A percentile compares a stretch with the other conserved stretches of the same genome.
phyloP scores from a whole-genome alignment of 2,329 filamentous ascomycete genomes.

The Cladosporium oxysporum region DNA sequence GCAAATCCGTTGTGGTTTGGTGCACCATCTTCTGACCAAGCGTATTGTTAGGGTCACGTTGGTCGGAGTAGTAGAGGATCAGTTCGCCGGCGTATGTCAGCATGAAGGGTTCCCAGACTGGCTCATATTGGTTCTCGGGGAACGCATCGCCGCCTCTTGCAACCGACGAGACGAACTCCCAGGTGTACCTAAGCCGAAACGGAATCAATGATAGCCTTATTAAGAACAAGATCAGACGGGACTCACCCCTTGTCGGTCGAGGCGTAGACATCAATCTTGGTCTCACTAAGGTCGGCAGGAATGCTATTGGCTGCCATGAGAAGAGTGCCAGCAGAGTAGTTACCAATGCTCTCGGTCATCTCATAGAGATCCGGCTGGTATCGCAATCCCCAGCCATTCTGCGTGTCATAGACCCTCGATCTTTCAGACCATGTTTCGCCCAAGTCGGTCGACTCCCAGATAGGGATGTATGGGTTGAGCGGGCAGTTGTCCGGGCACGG shows the following conservation, averaged over 20 bases:
- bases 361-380: conserved; percentile 71
- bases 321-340: conserved; percentile 63
- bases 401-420: conserved; percentile 63
- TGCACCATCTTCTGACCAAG: conserved; percentile 68
- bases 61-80: conserved; percentile 71
- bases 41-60: conserved; percentile 60
- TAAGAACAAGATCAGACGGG: not conserved
- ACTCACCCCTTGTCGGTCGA: conserved; percentile 57
- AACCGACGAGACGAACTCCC: conserved; percentile 68
- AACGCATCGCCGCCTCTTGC: conserved; percentile 62
- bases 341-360: conserved; percentile 59
- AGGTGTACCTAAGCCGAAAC: conserved; percentile 44
- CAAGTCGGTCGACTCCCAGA: conserved; percentile 50
- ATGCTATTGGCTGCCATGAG: conserved; percentile 63
- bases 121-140: conserved; percentile 65
- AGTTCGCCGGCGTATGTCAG: conserved; percentile 61
- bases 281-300: conserved; percentile 59
- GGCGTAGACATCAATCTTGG: conserved; percentile 70
- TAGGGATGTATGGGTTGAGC: conserved; percentile 45
- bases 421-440: conserved; percentile 62
- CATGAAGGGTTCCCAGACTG: conserved; percentile 71
- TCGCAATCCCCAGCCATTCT: conserved; percentile 64
- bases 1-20: conserved; percentile 61
- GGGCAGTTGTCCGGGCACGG: conserved; percentile 19
- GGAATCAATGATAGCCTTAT: not conserved